A percentile compares a stretch with the other conserved stretches of the same genome.
These are phyloP conservation scores for Cyberlindnera mrakii DNA, from an alignment of 805 yeast species.

Conservation along the genomic window DNA sequence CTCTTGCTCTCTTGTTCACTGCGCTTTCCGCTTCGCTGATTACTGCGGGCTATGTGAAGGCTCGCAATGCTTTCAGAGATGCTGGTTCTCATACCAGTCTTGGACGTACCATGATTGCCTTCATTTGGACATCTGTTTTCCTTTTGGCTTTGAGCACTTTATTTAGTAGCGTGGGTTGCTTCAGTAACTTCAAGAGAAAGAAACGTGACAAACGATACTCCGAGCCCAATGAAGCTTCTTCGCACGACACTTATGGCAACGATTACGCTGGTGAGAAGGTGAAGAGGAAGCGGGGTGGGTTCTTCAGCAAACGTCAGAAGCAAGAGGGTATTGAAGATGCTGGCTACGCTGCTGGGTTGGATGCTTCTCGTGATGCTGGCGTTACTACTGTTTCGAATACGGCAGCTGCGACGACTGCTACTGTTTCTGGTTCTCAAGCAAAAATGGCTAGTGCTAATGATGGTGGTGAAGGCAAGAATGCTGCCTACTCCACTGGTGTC, in stretches of 20 bases:
- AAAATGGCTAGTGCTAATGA: background rate
- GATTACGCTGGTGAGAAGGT: slow-evolving; percentile 17
- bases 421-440: background rate
- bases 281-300: slow-evolving; percentile 9
- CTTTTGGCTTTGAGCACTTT: slow-evolving; percentile 15
- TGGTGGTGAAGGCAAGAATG: slow-evolving; percentile 8
- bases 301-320: slow-evolving; percentile 10
- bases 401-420: background rate
- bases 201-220: slow-evolving; percentile 14
- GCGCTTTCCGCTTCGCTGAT: slow-evolving; percentile 40
- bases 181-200: slow-evolving; percentile 7
- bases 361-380: too few species aligned
- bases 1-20: slow-evolving; percentile 37
- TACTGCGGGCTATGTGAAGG: slow-evolving; percentile 52
- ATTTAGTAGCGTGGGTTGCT: slow-evolving; percentile 19
- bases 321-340: slow-evolving; percentile 9
- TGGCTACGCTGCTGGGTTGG: slow-evolving; percentile 8
- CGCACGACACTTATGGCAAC: slow-evolving; percentile 25
- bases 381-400: too few species aligned
- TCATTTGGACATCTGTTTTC: slow-evolving; percentile 53
- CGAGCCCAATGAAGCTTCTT: slow-evolving; percentile 18
- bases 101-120: slow-evolving; percentile 49
- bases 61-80: slow-evolving; percentile 40
- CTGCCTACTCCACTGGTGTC: slow-evolving; percentile 8
- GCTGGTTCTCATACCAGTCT: slow-evolving; percentile 37